Conservation (phyloP, 805 yeast species). For the Ogataea minuta region DNA sequence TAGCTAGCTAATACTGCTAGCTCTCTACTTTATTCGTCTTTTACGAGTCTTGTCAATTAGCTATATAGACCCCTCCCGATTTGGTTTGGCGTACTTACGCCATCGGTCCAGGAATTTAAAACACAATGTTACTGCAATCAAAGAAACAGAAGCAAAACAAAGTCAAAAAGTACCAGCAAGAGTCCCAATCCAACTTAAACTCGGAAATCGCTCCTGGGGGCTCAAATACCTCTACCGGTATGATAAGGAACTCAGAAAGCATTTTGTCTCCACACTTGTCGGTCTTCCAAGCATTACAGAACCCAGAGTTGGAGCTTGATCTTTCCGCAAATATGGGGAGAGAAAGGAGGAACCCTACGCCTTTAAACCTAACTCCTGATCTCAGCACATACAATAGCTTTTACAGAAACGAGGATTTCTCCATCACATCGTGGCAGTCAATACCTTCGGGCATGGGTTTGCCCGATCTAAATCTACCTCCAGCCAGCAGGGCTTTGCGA, state of each 20-base stretch:
- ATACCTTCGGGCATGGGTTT: conserved; percentile 17
- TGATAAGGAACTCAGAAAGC: conserved; percentile 17
- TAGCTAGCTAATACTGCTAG: conserved; percentile 1
- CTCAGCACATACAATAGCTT: conserved; percentile 5
- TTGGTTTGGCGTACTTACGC: conserved; percentile 5
- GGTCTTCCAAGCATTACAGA: conserved; percentile 32
- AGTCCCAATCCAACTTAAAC: neutral
- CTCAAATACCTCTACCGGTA: conserved; percentile 4
- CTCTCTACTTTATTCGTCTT: neutral
- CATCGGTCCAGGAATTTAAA: conserved; percentile 1
- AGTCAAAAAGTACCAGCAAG: conserved; percentile 8
- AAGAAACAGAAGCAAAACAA: conserved; percentile 14
- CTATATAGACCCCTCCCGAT: neutral
- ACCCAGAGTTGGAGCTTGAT: conserved; percentile 33
- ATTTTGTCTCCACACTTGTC: conserved; percentile 34
- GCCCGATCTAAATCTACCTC: conserved; percentile 1
- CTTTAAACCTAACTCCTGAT: conserved; percentile 3
- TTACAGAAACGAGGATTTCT: conserved; percentile 28
- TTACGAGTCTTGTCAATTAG: no score
- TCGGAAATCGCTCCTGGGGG: conserved; percentile 3
- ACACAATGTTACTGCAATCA: conserved; percentile 13
- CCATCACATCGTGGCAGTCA: conserved; percentile 37
- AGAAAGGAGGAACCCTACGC: conserved; percentile 4
- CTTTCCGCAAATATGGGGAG: conserved; percentile 9
- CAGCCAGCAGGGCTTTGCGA: conserved; percentile 3